Percentiles rank a stretch among this genome's conserved stretches.
phyloP scores from a whole-genome alignment of 257 asterid genomes.

The Ajuga chamaepitys region DNA sequence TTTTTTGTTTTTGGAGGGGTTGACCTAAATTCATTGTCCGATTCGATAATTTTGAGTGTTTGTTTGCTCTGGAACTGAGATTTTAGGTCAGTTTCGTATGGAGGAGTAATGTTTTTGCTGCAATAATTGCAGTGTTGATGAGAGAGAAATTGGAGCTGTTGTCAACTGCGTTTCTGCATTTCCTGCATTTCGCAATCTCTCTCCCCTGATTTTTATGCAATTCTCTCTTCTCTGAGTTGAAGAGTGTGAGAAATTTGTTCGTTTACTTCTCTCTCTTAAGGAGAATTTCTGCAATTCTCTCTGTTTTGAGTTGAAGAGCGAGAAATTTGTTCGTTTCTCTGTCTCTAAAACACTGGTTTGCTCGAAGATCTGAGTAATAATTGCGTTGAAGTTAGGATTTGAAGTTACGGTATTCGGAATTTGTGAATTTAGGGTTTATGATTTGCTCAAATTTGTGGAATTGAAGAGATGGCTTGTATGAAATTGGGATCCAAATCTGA shows the following conservation, averaged over 20 bases:
- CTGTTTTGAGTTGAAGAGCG: background rate
- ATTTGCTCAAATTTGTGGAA: background rate
- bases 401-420: background rate
- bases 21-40: conserved; percentile 55
- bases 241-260: background rate
- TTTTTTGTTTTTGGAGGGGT: conserved; percentile 42
- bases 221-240: conserved; percentile 1
- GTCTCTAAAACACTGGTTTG: background rate
- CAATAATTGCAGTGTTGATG: conserved; percentile 11
- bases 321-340: too few species aligned
- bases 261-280: too few species aligned
- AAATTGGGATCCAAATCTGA: conserved; percentile 93
- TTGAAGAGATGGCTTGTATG: conserved; percentile 79
- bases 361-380: conserved; percentile 18
- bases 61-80: conserved; percentile 31
- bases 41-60: conserved; percentile 14
- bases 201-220: background rate
- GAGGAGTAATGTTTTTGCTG: conserved; percentile 19
- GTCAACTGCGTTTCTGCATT: conserved; percentile 18
- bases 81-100: conserved; percentile 21
- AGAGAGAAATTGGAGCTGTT: conserved; percentile 1
- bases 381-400: conserved; percentile 9
- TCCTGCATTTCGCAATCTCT: background rate
- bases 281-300: conserved; percentile 14
- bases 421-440: conserved; percentile 8